Evolutionary conservation across 208 protist species (phyloP), one percentile per base, ranked within the genome.

Genomic region (Leishmania aethiopica): DNA sequence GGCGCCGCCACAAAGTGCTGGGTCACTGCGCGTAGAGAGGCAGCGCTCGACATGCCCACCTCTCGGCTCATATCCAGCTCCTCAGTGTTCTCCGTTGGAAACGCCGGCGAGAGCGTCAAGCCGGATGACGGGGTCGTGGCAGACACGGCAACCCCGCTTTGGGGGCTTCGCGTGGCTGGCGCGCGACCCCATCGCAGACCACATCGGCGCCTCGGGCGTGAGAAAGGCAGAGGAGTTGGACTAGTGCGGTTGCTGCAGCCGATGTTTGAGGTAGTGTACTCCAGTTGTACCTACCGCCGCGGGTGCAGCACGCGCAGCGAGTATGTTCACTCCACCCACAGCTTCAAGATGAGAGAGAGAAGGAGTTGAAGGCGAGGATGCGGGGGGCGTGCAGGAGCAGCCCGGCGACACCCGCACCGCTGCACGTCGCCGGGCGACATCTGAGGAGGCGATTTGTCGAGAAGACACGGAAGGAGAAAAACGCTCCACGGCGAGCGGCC

Each of bases 351-450:
- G 70, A 70, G 25, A 80, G 79, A 2, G 88, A 88, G 66, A 89
- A 87, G 1, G 88, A 83, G 66, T 84, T 89, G 85, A 87, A 87
- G 57, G 62, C 37, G 40, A 86, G 80, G 8, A 88, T 76, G 85
- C 85, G 5, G 72, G 72, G 74, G 22, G 82, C 69, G 13, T 79
- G 79, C 57, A 84, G 73, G 42, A 75, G 67, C 25, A 77, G 11
- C 8, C 79, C 66, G 70, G 37, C n/a, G 19, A 70, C 55, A 7
- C n/a, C 35, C 22, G 60, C 49, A 22, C 57, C 28, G 49, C 3
- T 37, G 37, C 22, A 40, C 22, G 80, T 53, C 32, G 37, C 69
- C 32, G 45, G 49, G 5, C 45, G 66, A 83, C 32, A 78, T 72
- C 80, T 4, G 74, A 80, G 25, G 80, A 84, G 60, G 49, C 32